These are phyloP conservation scores for Melampsora medusae DNA, from an alignment of 1,284 basidiomycete genomes.

Conservation along the genomic window DNA sequence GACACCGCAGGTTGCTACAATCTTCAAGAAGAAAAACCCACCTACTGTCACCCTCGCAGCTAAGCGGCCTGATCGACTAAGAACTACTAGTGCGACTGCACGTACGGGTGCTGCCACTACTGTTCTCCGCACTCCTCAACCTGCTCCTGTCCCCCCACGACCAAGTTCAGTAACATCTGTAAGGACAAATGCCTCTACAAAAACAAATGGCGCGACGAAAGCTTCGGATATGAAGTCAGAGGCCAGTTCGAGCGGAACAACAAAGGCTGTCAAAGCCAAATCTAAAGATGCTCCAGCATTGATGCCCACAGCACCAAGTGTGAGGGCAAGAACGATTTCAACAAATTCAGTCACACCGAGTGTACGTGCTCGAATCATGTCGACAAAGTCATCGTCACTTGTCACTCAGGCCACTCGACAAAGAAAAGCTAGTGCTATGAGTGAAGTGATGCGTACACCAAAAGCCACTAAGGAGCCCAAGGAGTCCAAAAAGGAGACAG, in stretches of 20 bases:
- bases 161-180: conserved; percentile 22
- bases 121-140: background rate
- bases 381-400: background rate
- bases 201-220: conserved; percentile 3
- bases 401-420: background rate
- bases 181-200: conserved; percentile 11
- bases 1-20: background rate
- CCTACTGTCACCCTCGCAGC: conserved; percentile 1
- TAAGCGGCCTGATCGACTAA: conserved; percentile 15
- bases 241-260: background rate
- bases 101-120: conserved; percentile 12
- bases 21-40: background rate
- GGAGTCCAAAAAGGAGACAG: background rate
- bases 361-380: conserved; percentile 1
- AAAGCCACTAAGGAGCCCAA: background rate
- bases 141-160: conserved; percentile 9
- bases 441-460: background rate
- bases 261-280: background rate
- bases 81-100: conserved; percentile 39
- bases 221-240: background rate
- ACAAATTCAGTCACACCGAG: background rate
- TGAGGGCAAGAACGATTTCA: background rate
- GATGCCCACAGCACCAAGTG: conserved; percentile 1
- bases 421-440: background rate
- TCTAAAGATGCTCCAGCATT: background rate